Base-by-base conservation (phyloP, 805 yeast species). In the Ogataea degrootiae region DNA sequence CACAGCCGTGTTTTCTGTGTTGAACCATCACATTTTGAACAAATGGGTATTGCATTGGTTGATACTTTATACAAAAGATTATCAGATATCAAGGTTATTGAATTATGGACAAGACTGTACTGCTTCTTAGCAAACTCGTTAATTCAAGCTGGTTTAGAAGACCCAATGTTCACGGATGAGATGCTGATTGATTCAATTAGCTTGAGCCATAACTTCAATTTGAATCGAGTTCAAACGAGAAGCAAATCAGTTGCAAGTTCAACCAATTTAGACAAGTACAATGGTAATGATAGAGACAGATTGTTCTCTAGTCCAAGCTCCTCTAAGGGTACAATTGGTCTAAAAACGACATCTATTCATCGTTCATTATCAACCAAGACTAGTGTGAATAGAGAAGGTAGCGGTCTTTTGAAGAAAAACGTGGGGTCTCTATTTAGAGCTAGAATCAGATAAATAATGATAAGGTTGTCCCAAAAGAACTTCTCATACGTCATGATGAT, bases 1-100 rank as follows among this genome's bases (percentile, higher is more conserved):
- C 91, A 85, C 60, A 66, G 83, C 9, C 68, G 91, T 52, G 77
- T 85, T 42, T 70, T 84, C 48, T 84, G 83, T 8, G 80, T 83
- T 35, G 83, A 80, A 50, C 75, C 82, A 0, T 66, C 70, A 4
- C 79, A 80, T 56, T 82, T 79, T 53, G 83, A 80, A 61, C 59
- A 79, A 35, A 77, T 83, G 85, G 88, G 88, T 0, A 72, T 72
- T 39, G 84, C 87, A 0, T 67, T 83, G 42, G 66, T 82, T 41
- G 76, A 73, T 53, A 80, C 87, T 0, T 75, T 82, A 51, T 73
- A 74, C 50, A 83, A 79, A 54, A 62, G 84, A 47, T 75, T 80
- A 49, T 22, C 44, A 14, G 51, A 55, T 34, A 40, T 50, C 37
- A 41, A 41, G 8, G 44, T 47, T 54, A 43, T 54, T 41, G 42